These are phyloP conservation scores for Eragrostis tef DNA, from an alignment of 202 grass and related monocot genomes.

Conservation along the genomic window DNA sequence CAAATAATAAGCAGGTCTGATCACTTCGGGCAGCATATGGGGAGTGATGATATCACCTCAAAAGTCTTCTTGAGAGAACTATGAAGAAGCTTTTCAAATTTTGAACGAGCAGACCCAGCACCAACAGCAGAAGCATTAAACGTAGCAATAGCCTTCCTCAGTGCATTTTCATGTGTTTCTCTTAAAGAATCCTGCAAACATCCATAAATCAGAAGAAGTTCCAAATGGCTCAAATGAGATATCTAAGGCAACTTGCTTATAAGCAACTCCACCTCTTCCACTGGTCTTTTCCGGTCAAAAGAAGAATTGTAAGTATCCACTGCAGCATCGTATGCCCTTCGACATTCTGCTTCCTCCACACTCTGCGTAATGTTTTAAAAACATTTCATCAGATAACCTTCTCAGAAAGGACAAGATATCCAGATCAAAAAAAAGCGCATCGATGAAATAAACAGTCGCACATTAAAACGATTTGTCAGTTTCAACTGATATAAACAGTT, in stretches of 20 bases:
- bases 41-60: constrained; percentile 59
- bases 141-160: constrained; percentile 64
- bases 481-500: not conserved
- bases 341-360: constrained; percentile 97
- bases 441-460: not conserved
- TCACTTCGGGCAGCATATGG: constrained; percentile 1
- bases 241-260: constrained; percentile 31
- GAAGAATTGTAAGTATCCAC: constrained; percentile 74
- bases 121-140: constrained; percentile 84
- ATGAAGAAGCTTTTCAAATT: constrained; percentile 92
- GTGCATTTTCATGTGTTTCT: constrained; percentile 80
- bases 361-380: constrained; percentile 53
- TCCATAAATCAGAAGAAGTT: constrained; percentile 12
- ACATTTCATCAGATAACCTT: constrained; percentile 34
- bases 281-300: constrained; percentile 71
- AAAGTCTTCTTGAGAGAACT: constrained; percentile 71
- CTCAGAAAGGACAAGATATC: not conserved
- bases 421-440: not conserved
- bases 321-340: constrained; percentile 85
- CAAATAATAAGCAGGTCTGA: not conserved
- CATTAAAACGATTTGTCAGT: not conserved
- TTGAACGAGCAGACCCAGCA: constrained; percentile 65
- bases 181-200: constrained; percentile 67
- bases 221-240: constrained; percentile 20
- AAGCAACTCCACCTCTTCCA: constrained; percentile 71